A percentile compares a stretch with the other conserved stretches of the same genome.
These are phyloP conservation scores for Oxytropis ochrocephala DNA, from an alignment of 306 rosid species.

Conservation along the genomic window DNA sequence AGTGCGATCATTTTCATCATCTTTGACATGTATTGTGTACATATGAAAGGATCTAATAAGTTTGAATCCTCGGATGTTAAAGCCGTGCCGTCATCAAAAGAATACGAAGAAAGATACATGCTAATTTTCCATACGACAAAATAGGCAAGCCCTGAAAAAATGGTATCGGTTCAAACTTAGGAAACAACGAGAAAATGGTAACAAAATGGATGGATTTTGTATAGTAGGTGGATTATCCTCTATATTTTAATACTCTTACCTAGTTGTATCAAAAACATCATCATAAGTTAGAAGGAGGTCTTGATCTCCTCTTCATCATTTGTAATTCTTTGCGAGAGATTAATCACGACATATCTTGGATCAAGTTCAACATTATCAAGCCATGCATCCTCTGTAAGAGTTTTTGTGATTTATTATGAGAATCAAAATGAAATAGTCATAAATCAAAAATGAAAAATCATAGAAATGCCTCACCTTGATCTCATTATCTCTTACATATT, in stretches of 20 bases:
- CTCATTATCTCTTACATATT: slow-evolving; percentile 61
- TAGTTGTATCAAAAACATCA: slow-evolving; percentile 41
- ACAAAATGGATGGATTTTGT: background rate
- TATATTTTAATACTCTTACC: slow-evolving; percentile 37
- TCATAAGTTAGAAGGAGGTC: slow-evolving; percentile 64
- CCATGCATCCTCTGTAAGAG: slow-evolving; percentile 80
- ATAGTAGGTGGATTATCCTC: background rate
- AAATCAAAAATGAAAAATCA: background rate
- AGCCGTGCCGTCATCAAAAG: background rate
- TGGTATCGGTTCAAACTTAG: background rate
- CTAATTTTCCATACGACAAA: slow-evolving; percentile 11
- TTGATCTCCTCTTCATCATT: slow-evolving; percentile 38
- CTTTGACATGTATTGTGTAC: slow-evolving; percentile 45
- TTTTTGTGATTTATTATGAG: slow-evolving; percentile 7
- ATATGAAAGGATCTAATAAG: slow-evolving; percentile 22
- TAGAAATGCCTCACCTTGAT: slow-evolving; percentile 32
- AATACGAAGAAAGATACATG: slow-evolving; percentile 3
- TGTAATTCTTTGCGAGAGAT: slow-evolving; percentile 12
- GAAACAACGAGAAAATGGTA: background rate
- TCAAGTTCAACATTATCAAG: slow-evolving; percentile 76
- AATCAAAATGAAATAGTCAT: background rate
- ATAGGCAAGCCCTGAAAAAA: background rate
- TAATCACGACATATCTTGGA: slow-evolving; percentile 59
- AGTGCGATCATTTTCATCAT: slow-evolving; percentile 33
- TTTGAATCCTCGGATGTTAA: slow-evolving; percentile 5